Conservation (phyloP, 768 basidiomycete genomes). For the Rhodotorula toruloides region DNA sequence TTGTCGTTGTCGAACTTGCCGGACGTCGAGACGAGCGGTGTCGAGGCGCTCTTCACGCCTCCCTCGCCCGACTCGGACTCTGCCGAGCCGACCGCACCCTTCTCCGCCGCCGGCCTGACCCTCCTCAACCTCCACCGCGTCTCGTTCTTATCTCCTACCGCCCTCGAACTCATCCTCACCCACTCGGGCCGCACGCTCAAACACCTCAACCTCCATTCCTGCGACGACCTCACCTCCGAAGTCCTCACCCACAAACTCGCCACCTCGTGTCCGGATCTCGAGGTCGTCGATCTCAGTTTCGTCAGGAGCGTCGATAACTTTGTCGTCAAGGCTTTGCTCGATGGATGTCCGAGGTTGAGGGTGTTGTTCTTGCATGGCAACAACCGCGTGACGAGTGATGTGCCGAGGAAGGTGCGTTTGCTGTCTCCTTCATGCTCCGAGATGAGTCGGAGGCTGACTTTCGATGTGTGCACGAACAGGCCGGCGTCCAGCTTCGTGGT, state of each 20-base stretch:
- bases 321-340: conserved; percentile 64
- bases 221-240: conserved; percentile 60
- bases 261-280: conserved; percentile 50
- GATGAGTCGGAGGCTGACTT: background rate
- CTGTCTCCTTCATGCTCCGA: too few species aligned
- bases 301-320: conserved; percentile 79
- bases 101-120: conserved; percentile 39
- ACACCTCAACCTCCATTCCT: conserved; percentile 68
- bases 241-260: conserved; percentile 47
- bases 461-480: background rate
- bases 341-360: conserved; percentile 50
- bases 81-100: background rate
- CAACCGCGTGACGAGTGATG: conserved; percentile 52
- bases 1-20: background rate
- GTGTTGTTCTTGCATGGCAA: conserved; percentile 59
- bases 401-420: conserved; percentile 49
- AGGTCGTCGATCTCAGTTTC: conserved; percentile 72
- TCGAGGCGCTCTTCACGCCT: conserved; percentile 2
- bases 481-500: conserved; percentile 27
- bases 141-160: conserved; percentile 50
- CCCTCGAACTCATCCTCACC: conserved; percentile 60
- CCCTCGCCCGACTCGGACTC: background rate
- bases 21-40: background rate
- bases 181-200: conserved; percentile 63
- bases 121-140: conserved; percentile 60